Percentiles rank a stretch among this genome's conserved stretches.
phyloP scores from a whole-genome alignment of 2,329 filamentous ascomycete genomes.

The Magnaporthales sp. region DNA sequence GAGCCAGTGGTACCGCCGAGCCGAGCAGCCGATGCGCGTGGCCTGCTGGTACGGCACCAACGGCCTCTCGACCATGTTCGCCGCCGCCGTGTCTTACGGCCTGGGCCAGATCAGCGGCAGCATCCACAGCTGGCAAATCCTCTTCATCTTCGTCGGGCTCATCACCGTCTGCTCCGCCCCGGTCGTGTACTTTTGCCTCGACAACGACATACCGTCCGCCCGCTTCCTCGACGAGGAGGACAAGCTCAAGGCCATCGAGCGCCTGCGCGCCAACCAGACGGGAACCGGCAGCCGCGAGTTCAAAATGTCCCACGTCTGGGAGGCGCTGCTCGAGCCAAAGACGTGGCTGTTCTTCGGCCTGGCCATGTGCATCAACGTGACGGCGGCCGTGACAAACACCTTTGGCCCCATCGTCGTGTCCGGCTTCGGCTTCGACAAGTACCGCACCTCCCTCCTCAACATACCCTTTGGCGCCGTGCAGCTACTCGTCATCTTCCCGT shows the following conservation, averaged over 20 bases:
- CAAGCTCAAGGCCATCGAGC: slow-evolving; percentile 57
- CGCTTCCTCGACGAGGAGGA: slow-evolving; percentile 57
- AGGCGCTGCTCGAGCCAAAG: slow-evolving; percentile 38
- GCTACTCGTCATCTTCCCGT: slow-evolving; percentile 46
- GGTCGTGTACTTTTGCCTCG: slow-evolving; percentile 49
- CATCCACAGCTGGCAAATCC: slow-evolving; percentile 31
- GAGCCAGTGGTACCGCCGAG: slow-evolving; percentile 35
- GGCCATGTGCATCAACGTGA: slow-evolving; percentile 54
- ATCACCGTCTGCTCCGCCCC: slow-evolving; percentile 50
- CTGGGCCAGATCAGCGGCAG: slow-evolving; percentile 40
- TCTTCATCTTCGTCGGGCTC: slow-evolving; percentile 54
- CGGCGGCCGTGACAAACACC: slow-evolving; percentile 52
- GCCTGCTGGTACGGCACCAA: slow-evolving; percentile 61
- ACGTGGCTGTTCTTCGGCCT: slow-evolving; percentile 53
- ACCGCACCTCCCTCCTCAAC: slow-evolving; percentile 50
- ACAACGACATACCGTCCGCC: slow-evolving; percentile 47
- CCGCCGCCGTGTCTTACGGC: slow-evolving; percentile 46
- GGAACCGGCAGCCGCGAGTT: slow-evolving; percentile 65
- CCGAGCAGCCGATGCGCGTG: slow-evolving; percentile 53
- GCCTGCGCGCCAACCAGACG: slow-evolving; percentile 66
- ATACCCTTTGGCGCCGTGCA: slow-evolving; percentile 60
- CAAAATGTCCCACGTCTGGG: slow-evolving; percentile 55
- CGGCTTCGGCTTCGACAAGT: slow-evolving; percentile 51
- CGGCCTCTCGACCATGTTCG: slow-evolving; percentile 47
- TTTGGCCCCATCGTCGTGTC: slow-evolving; percentile 57